phyloP scores from a whole-genome alignment of 352 stramenopile species.

The Pythium plurisporium region DNA sequence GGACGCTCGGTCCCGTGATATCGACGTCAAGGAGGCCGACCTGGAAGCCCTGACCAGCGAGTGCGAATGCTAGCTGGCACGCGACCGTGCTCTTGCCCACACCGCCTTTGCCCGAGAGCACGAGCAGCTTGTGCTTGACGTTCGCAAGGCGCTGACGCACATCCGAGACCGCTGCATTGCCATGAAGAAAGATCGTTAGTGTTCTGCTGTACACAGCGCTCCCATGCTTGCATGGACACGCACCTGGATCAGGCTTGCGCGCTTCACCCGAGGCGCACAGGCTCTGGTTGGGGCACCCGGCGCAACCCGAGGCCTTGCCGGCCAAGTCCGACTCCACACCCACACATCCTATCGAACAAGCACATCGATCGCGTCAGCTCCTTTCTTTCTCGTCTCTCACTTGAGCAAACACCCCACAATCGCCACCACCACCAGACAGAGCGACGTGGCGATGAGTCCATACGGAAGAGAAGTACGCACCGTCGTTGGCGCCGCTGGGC shows the following conservation, averaged over 20 bases:
- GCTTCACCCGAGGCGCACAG: conserved; percentile 93
- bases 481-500: conserved; percentile 65
- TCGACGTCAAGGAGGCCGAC: conserved; percentile 99
- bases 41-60: conserved; percentile 92
- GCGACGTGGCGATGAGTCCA: neutral
- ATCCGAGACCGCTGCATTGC: conserved; percentile 54
- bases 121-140: conserved; percentile 97
- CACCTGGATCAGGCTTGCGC: conserved; percentile 78
- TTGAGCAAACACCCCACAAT: conserved; percentile 23
- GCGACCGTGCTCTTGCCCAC: conserved; percentile 99
- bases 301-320: conserved; percentile 93
- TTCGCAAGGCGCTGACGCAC: conserved; percentile 80
- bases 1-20: conserved; percentile 98
- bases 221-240: neutral
- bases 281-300: conserved; percentile 97
- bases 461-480: conserved; percentile 11
- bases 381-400: neutral
- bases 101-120: conserved; percentile 99
- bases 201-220: neutral
- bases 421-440: neutral
- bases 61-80: conserved; percentile 96
- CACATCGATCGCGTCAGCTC: neutral
- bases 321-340: conserved; percentile 92
- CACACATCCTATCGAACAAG: conserved; percentile 77
- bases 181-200: neutral